A percentile compares a stretch with the other conserved stretches of the same genome.
These are phyloP conservation scores for Crithidia mellificae DNA, from an alignment of 208 protist genomes.

Conservation along the genomic window DNA sequence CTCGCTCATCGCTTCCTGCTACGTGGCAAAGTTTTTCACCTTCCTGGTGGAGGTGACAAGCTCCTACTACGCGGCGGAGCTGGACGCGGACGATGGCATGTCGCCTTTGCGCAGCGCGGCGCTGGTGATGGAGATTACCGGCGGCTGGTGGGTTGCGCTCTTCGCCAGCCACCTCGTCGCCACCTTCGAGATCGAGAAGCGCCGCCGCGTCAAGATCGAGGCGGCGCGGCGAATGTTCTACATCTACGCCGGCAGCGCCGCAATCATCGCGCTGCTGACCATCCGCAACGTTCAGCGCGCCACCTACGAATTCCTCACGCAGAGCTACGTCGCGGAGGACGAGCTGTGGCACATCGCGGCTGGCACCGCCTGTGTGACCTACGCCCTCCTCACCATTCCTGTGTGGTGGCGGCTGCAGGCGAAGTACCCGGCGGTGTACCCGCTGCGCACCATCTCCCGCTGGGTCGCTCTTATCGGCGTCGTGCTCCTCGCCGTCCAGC, in stretches of 20 bases:
- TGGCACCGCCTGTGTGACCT: constrained; percentile 56
- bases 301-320: constrained; percentile 80
- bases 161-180: constrained; percentile 51
- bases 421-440: constrained; percentile 30
- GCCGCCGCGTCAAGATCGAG: constrained; percentile 36
- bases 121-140: constrained; percentile 36
- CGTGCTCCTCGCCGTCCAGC: constrained; percentile 53
- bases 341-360: constrained; percentile 62
- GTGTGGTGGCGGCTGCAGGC: constrained; percentile 54
- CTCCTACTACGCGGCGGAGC: constrained; percentile 62
- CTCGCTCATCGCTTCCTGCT: constrained; percentile 63
- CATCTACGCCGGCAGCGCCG: constrained; percentile 38
- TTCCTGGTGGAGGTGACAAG: constrained; percentile 80
- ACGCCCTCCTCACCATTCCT: constrained; percentile 58
- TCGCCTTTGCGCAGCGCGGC: constrained; percentile 4
- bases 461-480: constrained; percentile 36
- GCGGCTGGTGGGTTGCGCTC: constrained; percentile 62
- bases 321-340: constrained; percentile 57
- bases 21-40: constrained; percentile 77
- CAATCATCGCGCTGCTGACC: constrained; percentile 49
- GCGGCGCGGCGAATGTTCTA: constrained; percentile 36
- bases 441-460: constrained; percentile 28
- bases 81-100: constrained; percentile 18
- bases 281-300: constrained; percentile 80
- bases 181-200: constrained; percentile 57